These are phyloP conservation scores for Boletales sp. DNA, from an alignment of 768 basidiomycete species.

Conservation along the genomic window DNA sequence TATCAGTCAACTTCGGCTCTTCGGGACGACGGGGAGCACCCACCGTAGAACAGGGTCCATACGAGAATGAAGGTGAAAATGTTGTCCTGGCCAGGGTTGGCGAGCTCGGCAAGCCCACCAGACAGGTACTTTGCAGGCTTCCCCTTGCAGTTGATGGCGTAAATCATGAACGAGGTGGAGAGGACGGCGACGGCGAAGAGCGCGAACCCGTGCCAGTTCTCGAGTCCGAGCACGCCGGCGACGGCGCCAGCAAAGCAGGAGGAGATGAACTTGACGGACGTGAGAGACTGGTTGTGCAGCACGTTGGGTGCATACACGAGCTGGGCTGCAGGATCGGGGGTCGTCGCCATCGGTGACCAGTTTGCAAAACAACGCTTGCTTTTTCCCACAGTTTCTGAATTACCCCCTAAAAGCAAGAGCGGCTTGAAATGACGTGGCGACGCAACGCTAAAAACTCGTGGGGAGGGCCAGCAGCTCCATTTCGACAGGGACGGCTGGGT, in stretches of 20 bases:
- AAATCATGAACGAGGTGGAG: slow-evolving; percentile 62
- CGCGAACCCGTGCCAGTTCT: slow-evolving; percentile 80
- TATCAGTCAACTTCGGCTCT: neutral
- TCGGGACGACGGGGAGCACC: slow-evolving; percentile 22
- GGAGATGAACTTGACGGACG: slow-evolving; percentile 74
- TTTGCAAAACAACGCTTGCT: too few species aligned
- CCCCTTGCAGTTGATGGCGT: slow-evolving; percentile 67
- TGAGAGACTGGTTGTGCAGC: slow-evolving; percentile 55
- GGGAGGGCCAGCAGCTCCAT: too few species aligned
- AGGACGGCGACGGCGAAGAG: slow-evolving; percentile 69
- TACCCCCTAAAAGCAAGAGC: neutral
- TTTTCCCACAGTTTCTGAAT: slow-evolving; percentile 16
- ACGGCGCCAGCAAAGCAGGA: slow-evolving; percentile 84
- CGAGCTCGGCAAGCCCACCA: slow-evolving; percentile 62
- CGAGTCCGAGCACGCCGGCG: slow-evolving; percentile 85
- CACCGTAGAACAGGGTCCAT: slow-evolving; percentile 93
- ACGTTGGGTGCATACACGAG: slow-evolving; percentile 68
- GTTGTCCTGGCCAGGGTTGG: slow-evolving; percentile 88
- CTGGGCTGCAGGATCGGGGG: slow-evolving; percentile 50
- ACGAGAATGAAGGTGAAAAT: slow-evolving; percentile 86
- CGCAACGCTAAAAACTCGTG: too few species aligned
- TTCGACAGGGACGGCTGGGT: too few species aligned
- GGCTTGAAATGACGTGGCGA: too few species aligned
- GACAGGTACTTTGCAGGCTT: slow-evolving; percentile 58
- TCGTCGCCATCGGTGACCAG: slow-evolving; percentile 41